Base-by-base conservation (phyloP, 352 stramenopile genomes). In the Pythium dissotocum region DNA sequence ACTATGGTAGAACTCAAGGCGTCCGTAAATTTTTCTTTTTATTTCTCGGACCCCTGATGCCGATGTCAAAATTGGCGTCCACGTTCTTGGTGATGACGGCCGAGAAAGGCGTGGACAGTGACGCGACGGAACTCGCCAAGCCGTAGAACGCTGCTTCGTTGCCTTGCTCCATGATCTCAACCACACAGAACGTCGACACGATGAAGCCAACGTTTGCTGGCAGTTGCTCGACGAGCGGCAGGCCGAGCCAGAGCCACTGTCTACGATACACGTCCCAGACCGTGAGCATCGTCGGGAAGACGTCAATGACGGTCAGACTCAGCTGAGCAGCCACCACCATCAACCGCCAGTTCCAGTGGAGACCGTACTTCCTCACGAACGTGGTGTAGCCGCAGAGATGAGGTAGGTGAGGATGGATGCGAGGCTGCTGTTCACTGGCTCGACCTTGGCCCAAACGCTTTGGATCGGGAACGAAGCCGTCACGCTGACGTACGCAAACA, bases 131-230 rank as follows among this genome's bases (percentile, higher is more conserved):
- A 7, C 38, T 59, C 2, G 72, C 36, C 6, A 80, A 63, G 18
- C 74, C 74, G 51, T 77, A 80, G 44, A 77, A 66, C 0, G 74
- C 48, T 6, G 68, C 74, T 49, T 80, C 74, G 61, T 76, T 72
- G 48, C 71, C 71, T 14, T 66, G 53, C 35, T 78, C 67, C 12
- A 70, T 60, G 24, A 80, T 70, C 58, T 80, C 74, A 7, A 80
- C 57, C 12, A 64, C 69, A 24, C 58, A 65, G 42, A 74, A 77
- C n/a, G 67, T 75, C 33, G 67, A 63, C 7, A 77, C 69, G 40
- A 74, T 67, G 59, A 68, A 74, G 58, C 61, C 53, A 14, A 78
- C 32, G 42, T 40, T 75, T 21, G 42, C 51, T 1, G 74, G 71
- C 2, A 80, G 14, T 7, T 73, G 56, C 44, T 77, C 69, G 0